A percentile compares a stretch with the other conserved stretches of the same genome.
Evolutionary conservation across 2,329 filamentous ascomycete genomes (phyloP).

Genomic region (Alternaria sp.): DNA sequence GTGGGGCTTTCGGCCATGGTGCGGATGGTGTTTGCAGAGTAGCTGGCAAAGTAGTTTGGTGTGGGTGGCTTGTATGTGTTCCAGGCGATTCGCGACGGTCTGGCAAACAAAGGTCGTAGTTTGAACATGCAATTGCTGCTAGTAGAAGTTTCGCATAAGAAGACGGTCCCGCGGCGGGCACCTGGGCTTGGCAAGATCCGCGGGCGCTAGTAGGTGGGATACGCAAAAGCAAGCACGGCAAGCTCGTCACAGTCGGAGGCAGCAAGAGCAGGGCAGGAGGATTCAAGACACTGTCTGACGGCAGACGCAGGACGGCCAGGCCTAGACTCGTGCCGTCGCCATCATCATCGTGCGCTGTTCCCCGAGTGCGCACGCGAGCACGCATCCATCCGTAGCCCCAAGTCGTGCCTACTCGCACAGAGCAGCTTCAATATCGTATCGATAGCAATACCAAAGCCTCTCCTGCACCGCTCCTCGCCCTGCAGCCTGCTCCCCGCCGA

Average conservation of each 20-base stretch:
- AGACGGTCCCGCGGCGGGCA: constrained; percentile 15
- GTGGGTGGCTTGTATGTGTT: background rate
- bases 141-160: constrained; percentile 13
- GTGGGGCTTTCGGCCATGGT: constrained; percentile 54
- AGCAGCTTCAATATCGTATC: background rate
- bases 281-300: background rate
- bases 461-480: constrained; percentile 13
- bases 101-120: constrained; percentile 8
- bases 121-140: constrained; percentile 27
- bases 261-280: background rate
- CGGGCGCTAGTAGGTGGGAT: constrained; percentile 12
- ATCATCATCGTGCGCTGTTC: constrained; percentile 12
- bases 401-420: constrained; percentile 35
- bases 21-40: background rate
- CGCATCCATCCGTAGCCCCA: constrained; percentile 34
- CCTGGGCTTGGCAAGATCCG: constrained; percentile 17
- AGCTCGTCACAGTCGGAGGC: background rate
- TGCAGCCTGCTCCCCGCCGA: constrained; percentile 4
- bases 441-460: background rate
- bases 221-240: background rate
- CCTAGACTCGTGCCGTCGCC: constrained; percentile 5
- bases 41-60: background rate
- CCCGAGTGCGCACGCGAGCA: constrained; percentile 45
- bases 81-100: background rate
- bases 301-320: background rate